Conservation (phyloP, 768 basidiomycete genomes). For the Rhodocollybia butyracea region DNA sequence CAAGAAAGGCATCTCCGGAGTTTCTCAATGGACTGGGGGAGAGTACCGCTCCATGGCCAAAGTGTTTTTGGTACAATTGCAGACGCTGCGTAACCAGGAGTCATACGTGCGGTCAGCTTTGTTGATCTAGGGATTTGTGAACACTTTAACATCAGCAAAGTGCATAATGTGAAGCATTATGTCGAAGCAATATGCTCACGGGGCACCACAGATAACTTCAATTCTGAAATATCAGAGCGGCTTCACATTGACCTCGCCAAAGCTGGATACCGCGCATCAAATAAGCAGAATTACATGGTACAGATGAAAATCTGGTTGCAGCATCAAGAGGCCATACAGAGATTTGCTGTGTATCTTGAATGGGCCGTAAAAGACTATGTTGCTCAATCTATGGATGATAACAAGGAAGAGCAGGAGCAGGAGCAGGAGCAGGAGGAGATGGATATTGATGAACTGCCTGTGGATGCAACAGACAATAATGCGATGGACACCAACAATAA, state of each 20-base stretch:
- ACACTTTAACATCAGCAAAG: constrained; percentile 38
- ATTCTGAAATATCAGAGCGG: constrained; percentile 31
- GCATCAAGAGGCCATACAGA: constrained; percentile 30
- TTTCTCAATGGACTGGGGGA: constrained; percentile 40
- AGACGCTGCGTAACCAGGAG: constrained; percentile 16
- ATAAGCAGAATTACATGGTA: constrained; percentile 22
- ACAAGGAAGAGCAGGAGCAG: constrained; percentile 9
- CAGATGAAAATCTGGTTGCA: constrained; percentile 40
- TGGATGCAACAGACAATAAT: neutral
- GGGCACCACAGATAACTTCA: constrained; percentile 29
- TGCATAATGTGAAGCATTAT: constrained; percentile 33
- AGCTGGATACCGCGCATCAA: constrained; percentile 24
- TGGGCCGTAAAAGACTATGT: constrained; percentile 19
- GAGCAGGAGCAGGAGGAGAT: constrained; percentile 7
- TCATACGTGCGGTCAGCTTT: constrained; percentile 23
- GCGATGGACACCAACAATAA: neutral
- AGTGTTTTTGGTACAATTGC: constrained; percentile 30
- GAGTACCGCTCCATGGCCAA: constrained; percentile 38
- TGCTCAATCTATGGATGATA: constrained; percentile 12
- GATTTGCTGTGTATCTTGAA: constrained; percentile 19
- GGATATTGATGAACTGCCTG: neutral
- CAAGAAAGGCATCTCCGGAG: constrained; percentile 35
- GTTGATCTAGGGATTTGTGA: constrained; percentile 19
- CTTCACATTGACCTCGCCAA: constrained; percentile 45
- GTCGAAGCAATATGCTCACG: constrained; percentile 20